Base-by-base conservation (phyloP, 768 basidiomycete genomes). In the Hygrocybe punicea region DNA sequence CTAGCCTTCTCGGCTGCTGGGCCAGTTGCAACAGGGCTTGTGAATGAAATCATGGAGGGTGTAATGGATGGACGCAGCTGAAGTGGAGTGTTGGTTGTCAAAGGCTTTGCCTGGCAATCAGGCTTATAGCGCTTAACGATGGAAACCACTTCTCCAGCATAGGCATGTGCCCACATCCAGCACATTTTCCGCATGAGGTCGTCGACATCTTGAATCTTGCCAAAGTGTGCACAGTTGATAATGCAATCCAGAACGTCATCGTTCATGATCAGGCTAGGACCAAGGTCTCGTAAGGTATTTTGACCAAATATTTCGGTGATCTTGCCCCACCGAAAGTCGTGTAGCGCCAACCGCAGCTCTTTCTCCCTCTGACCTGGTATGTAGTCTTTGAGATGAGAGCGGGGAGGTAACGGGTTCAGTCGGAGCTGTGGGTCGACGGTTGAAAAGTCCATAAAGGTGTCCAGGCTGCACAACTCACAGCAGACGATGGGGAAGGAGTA, bases 171-270 rank as follows among this genome's bases (percentile, higher is more conserved):
- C n/a, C n/a, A 46, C 21, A 16, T 13, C 70, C 70, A 72, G 6
- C 45, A 21, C 2, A 60, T 66, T 55, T 71, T 67, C 5, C 60
- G 48, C 14, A 23, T 0, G 4, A 71, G 51, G 17, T 55, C 55
- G 2, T 60, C 58, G 6, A 50, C 2, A 4, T 50, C 46, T 7
- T 53, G 16, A 7, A 73, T 39, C 57, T 69, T 66, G 42, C 35
- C 23, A 6, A 57, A 51, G 24, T 62, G 65, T 1, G 67, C 67
- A 40, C 68, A 63, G 48, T 61, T 62, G n/a, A 69, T 55, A 17
- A 73, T 68, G 19, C 68, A 64, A n/a, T 60, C 47, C 11, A 69
- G 49, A 8, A 67, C 55, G 1, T 55, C 29, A 35, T 64, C 58
- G 5, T 61, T 44, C 52, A 71, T 52, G 24, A 72, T 19, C 2